Base-by-base conservation (phyloP, 2,329 filamentous ascomycete species). In the Penicillium oxalicum region DNA sequence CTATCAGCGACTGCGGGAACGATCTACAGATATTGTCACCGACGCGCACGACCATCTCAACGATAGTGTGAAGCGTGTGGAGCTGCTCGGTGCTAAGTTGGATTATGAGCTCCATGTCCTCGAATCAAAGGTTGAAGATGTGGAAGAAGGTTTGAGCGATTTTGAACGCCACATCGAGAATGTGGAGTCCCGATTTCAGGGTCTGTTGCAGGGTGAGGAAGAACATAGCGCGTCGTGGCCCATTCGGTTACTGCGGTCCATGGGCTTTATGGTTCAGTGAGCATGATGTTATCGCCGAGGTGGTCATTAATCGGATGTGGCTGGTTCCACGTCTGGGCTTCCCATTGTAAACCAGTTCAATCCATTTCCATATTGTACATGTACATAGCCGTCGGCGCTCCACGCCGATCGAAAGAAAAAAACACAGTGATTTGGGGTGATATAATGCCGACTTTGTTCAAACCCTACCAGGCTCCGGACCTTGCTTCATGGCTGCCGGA, bases 51-150 rank as follows among this genome's bases (percentile, higher is more conserved):
- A 77, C 24, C 77, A 79, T 45, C 73, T 95, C 34, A 80, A 79
- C 4, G 88, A 93, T 62, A 78, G 79, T 12, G 75, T 90, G 52
- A 86, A 86, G 65, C 87, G 93, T 54, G 77, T 96, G 11, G 90
- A 95, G 65, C 80, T 86, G 24, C 74, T 94, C 35, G 82, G 86
- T 2, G 88, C 89, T 18, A 91, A 91, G 68, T 76, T 97, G 47
- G 91, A 97, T 61, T 97, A 97, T 68, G 91, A 96, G 73, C 84
- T 96, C 52, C 81, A 86, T 51, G 82, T 83, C 12, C 74, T 97
- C n/a, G 77, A 83, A 42, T 82, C 84, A 41, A 89, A 89, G 60
- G 85, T 95, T 8, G 79, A 87, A 59, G 91, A 97, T 62, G 87
- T 95, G 7, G 90, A 95, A 62, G 86, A 89, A 52, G 87, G 87